Base-by-base conservation (phyloP, 1,139 yeast species). In the Magnusiomyces tetraspermus region DNA sequence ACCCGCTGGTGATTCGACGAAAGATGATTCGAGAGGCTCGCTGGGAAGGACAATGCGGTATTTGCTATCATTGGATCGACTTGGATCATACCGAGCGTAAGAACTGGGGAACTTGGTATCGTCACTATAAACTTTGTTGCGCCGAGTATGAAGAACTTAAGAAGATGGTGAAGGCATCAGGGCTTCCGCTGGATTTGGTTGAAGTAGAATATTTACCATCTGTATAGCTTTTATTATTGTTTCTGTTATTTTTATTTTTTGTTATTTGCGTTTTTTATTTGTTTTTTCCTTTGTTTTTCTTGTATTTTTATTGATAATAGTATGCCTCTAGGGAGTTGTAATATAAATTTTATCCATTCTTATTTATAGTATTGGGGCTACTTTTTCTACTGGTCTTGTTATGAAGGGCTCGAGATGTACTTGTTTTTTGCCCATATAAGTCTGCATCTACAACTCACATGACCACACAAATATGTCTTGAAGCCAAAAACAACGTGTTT, bases 21-120 rank as follows among this genome's bases (percentile, higher is more conserved):
- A 60, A 61, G 51, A 48, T 59, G 10, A 61, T 57, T 26, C 57
- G 64, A 3, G 65, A 61, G 38, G 56, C 60, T 40, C 56, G 62
- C 38, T 62, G 65, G 65, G 65, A 63, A 53, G 66, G 66, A 1
- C 57, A 63, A 3, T 63, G 66, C 49, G 66, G 66, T 1, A 63
- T 63, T 28, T 63, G 66, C 49, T 63, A 62, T 51, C 61, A 62
- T 48, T 63, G 66, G 66, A 58, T 63, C 22, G 66, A 63, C 40
- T 49, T 63, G 37, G 66, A 63, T 46, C 65, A 63, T 43, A 60
- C 59, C 17, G 63, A 59, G 19, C 52, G 58, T 19, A 57, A 59
- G 49, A 55, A 50, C 24, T 63, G 66, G 66, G 65, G 65, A 1
- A 63, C 66, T 1, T 63, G 66, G 66, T 63, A 60, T 52, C 54